Conservation (phyloP, 441 rosid genomes). For the Adansonia rubrostipa region DNA sequence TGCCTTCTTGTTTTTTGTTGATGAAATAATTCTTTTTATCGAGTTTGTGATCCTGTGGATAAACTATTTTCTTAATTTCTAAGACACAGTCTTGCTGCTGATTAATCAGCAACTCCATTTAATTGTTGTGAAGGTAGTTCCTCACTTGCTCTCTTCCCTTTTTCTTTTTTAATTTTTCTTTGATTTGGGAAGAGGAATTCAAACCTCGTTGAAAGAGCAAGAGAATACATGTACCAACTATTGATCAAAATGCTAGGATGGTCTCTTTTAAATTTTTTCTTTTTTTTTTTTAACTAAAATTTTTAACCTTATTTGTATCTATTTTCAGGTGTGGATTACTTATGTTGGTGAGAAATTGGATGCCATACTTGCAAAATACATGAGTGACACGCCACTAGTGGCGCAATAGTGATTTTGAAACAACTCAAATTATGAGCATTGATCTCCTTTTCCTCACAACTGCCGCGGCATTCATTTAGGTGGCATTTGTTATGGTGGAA, state of each 20-base stretch:
- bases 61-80: conserved; percentile 17
- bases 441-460: conserved; percentile 4
- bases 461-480: neutral
- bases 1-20: neutral
- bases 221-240: neutral
- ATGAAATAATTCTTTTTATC: neutral
- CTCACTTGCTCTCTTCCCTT: neutral
- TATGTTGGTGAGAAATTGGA: conserved; percentile 80
- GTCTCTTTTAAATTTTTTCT: neutral
- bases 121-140: neutral
- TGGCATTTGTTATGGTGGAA: too few species aligned
- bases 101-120: neutral
- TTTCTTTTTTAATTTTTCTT: neutral
- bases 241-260: neutral
- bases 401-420: conserved; percentile 38
- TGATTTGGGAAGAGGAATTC: neutral
- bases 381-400: conserved; percentile 35
- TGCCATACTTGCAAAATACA: conserved; percentile 59
- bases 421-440: neutral
- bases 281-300: neutral
- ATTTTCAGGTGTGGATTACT: conserved; percentile 76
- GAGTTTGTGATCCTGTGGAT: neutral
- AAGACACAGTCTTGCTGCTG: neutral
- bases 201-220: neutral
- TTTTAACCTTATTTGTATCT: conserved; percentile 1